A percentile compares a stretch with the other conserved stretches of the same genome.
Evolutionary conservation across 495 filamentous ascomycete species (phyloP).

Genomic region (Ramalina peruviana): DNA sequence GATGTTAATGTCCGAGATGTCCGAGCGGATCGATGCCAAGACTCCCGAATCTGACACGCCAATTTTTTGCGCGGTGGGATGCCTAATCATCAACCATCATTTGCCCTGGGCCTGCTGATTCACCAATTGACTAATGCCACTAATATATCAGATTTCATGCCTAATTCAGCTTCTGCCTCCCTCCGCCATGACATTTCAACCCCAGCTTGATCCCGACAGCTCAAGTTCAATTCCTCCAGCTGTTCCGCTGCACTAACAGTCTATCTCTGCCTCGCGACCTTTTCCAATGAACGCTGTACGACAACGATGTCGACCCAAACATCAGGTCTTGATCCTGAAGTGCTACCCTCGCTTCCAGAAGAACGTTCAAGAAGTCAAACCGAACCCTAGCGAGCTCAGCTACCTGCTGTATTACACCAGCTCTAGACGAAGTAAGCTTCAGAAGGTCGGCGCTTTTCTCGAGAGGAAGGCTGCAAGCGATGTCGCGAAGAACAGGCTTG

Average conservation of each 20-base stretch:
- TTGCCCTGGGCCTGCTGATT: too few species aligned
- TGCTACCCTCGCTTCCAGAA: slow-evolving; percentile 87
- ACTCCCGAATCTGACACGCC: too few species aligned
- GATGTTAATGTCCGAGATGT: too few species aligned
- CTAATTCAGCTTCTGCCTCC: too few species aligned
- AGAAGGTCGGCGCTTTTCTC: slow-evolving; percentile 82
- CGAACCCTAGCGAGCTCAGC: slow-evolving; percentile 86
- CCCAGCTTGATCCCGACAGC: background rate
- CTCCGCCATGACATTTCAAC: too few species aligned
- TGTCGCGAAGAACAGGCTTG: slow-evolving; percentile 66
- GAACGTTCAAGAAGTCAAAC: slow-evolving; percentile 76
- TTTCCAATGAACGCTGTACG: slow-evolving; percentile 44
- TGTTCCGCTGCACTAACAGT: too few species aligned
- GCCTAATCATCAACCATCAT: too few species aligned
- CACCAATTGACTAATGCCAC: too few species aligned
- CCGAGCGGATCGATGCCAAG: too few species aligned
- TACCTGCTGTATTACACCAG: slow-evolving; percentile 93
- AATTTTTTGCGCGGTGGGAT: too few species aligned
- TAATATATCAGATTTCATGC: too few species aligned
- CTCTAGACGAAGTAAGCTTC: slow-evolving; percentile 81
- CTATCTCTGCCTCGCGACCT: background rate
- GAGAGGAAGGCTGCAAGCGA: slow-evolving; percentile 82
- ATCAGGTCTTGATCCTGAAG: slow-evolving; percentile 83
- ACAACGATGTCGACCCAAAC: slow-evolving; percentile 65
- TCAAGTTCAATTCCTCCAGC: background rate